Base-by-base conservation (phyloP, 179 eudicot species). In the Camellia oleifera region DNA sequence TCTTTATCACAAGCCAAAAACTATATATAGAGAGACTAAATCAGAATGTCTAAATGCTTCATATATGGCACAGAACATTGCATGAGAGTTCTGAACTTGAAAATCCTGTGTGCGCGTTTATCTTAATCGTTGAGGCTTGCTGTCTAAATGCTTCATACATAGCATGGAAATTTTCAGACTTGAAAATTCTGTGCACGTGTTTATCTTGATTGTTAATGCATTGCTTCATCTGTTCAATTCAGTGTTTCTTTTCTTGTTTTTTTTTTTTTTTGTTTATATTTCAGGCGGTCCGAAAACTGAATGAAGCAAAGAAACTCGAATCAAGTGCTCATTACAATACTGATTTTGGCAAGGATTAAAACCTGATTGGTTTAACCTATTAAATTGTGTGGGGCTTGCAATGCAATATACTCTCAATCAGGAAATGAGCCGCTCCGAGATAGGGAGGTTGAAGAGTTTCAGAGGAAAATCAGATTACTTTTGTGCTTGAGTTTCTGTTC, bases 241-340 rank as follows among this genome's bases (percentile, higher is more conserved):
- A 26, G 44, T 46, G 44, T 62, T 14, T 32, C 8, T 14, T 42
- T 42, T 75, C 4, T 46, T 57, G 52, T 11, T 7, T 58, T 4
- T 1, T 32, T 32, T 32, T 32, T 32, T n/a, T n/a, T 32, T 26
- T 0, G 56, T 17, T 74, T 58, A 40, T 82, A 52, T 81, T 74
- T 61, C 86, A 91, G 95, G 95, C 95, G 77, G 95, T 91, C 5
- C 81, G 95, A 72, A 91, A 91, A 83, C 85, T 90, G 79, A 90
- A 82, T 69, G 95, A 91, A 81, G 95, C 95, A 10, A 91, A 91
- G 92, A 91, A 91, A 77, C 93, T 91, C 3, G 95, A 91, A 80
- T 90, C 95, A 14, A 91, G 83, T 75, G 86, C 95, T 14, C 93
- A 90, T 74, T 91, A 91, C 76, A 90, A 78, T 81, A 65, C 94